Percentiles rank a stretch among this genome's conserved stretches.
Conservation (phyloP, 2,329 filamentous ascomycete genomes). For the Neocucurbitaria cava region DNA sequence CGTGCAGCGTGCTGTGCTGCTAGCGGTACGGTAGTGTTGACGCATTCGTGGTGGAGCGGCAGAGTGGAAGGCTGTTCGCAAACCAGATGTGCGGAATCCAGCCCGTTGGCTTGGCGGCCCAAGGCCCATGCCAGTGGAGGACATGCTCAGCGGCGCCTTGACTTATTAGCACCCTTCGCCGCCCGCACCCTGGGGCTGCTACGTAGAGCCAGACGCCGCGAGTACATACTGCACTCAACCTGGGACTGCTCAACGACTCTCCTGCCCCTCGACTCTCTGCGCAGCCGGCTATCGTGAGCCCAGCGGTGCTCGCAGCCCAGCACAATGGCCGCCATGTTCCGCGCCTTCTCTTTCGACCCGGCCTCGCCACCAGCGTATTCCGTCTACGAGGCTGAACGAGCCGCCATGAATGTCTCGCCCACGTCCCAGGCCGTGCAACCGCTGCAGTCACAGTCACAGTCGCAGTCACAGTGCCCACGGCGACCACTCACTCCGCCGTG, state of each 20-base stretch:
- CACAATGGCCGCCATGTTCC: slow-evolving; percentile 39
- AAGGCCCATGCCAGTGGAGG: neutral
- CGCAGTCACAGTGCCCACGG: no score
- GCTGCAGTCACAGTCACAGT: no score
- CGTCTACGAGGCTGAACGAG: slow-evolving; percentile 35
- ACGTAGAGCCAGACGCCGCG: slow-evolving; percentile 1
- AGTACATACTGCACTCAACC: neutral
- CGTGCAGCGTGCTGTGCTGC: no score
- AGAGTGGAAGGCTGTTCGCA: neutral
- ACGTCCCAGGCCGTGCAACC: slow-evolving; percentile 28
- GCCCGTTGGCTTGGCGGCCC: slow-evolving; percentile 7
- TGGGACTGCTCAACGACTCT: neutral
- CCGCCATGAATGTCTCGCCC: slow-evolving; percentile 44
- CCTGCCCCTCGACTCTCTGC: neutral
- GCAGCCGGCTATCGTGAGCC: neutral
- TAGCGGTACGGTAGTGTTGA: no score
- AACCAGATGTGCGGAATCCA: slow-evolving; percentile 6
- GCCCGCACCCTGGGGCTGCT: slow-evolving; percentile 16
- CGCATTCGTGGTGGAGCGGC: neutral
- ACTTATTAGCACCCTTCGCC: slow-evolving; percentile 14
- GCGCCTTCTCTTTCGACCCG: slow-evolving; percentile 49
- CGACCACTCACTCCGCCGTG: slow-evolving; percentile 40
- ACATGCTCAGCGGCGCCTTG: slow-evolving; percentile 2
- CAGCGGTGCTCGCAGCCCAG: neutral
- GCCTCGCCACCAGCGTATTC: slow-evolving; percentile 39